These are phyloP conservation scores for Phytophthora lateralis DNA, from an alignment of 352 stramenopile species.

Conservation along the genomic window DNA sequence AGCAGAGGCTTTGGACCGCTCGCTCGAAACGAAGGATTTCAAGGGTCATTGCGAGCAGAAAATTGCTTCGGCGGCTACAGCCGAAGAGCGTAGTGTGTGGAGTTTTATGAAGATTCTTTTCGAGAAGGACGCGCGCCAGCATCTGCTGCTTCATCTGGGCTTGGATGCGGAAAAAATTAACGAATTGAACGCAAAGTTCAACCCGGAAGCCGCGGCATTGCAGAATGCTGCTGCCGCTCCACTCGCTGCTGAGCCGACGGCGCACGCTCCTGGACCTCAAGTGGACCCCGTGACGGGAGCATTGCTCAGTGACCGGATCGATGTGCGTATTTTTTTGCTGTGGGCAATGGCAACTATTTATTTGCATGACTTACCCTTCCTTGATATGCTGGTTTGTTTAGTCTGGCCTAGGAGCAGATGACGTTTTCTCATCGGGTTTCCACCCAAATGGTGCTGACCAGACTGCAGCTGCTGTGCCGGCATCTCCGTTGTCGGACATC, in stretches of 20 bases:
- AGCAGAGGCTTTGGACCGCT: conserved; percentile 91
- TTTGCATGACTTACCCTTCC: conserved; percentile 8
- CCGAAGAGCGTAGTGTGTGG: conserved; percentile 85
- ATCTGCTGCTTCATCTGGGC: conserved; percentile 95
- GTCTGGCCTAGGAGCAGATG: conserved; percentile 67
- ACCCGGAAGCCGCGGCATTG: conserved; percentile 44
- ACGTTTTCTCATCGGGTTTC: conserved; percentile 80
- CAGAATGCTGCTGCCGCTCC: conserved; percentile 34
- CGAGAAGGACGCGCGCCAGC: conserved; percentile 93
- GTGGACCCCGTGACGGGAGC: conserved; percentile 53
- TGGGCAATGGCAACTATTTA: conserved; percentile 3
- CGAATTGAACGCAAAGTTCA: conserved; percentile 81
- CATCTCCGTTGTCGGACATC: conserved; percentile 54
- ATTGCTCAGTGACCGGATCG: conserved; percentile 71
- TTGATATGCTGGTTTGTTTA: conserved; percentile 26
- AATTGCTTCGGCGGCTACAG: conserved; percentile 55
- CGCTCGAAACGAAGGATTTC: conserved; percentile 91
- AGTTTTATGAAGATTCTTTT: conserved; percentile 96
- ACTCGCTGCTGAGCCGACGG: conserved; percentile 21
- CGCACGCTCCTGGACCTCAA: conserved; percentile 24
- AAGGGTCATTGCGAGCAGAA: conserved; percentile 94
- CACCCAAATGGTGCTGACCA: conserved; percentile 48
- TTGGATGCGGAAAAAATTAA: conserved; percentile 94
- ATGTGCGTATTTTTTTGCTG: conserved; percentile 50
- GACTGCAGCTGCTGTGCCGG: conserved; percentile 24